phyloP scores from a whole-genome alignment of 371 early-diverging fungal genomes.

The Mortierella sp. region DNA sequence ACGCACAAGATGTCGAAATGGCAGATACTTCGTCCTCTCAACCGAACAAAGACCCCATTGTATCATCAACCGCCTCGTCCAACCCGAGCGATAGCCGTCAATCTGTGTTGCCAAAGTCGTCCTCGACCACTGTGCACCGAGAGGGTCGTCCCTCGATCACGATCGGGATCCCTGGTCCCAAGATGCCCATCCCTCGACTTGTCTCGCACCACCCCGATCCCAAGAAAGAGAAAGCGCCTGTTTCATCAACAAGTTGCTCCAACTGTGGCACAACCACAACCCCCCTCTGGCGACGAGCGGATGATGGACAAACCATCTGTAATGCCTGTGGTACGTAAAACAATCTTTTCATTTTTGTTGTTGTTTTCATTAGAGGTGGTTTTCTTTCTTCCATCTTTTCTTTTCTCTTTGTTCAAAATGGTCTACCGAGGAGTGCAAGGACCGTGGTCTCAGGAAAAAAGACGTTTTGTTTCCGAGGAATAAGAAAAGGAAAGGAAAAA shows the following conservation, averaged over 20 bases:
- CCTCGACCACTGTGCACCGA: conserved; percentile 18
- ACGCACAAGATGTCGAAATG: conserved; percentile 39
- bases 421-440: not conserved
- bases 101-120: conserved; percentile 12
- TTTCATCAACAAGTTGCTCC: conserved; percentile 75
- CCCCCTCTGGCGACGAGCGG: conserved; percentile 93
- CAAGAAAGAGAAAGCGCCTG: conserved; percentile 40
- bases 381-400: conserved; percentile 17
- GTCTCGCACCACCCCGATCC: conserved; percentile 17
- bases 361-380: conserved; percentile 13
- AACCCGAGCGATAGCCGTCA: conserved; percentile 4
- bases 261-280: conserved; percentile 94
- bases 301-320: conserved; percentile 87
- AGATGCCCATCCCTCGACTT: conserved; percentile 27
- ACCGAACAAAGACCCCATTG: not conserved
- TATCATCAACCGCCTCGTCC: conserved; percentile 3
- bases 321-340: conserved; percentile 89
- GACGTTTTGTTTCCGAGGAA: not conserved
- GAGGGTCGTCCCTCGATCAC: conserved; percentile 14
- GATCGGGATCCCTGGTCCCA: conserved; percentile 10
- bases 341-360: not conserved
- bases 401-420: conserved; percentile 1
- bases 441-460: conserved; percentile 7
- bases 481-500: not conserved
- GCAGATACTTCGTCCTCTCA: conserved; percentile 25